These are phyloP conservation scores for Xylaria palmicola DNA, from an alignment of 495 filamentous ascomycete species.

Conservation along the genomic window DNA sequence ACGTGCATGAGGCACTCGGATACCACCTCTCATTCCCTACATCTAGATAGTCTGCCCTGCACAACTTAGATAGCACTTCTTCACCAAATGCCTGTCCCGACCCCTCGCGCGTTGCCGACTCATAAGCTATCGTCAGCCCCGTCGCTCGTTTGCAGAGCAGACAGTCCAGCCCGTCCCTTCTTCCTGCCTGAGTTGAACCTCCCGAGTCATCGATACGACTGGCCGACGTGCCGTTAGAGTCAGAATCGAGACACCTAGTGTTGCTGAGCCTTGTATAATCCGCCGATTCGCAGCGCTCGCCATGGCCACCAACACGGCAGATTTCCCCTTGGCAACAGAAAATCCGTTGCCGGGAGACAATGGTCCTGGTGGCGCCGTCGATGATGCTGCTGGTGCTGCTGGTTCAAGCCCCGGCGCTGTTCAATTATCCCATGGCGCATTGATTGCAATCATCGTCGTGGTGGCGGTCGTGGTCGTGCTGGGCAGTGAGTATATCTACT, in stretches of 20 bases:
- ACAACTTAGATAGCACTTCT: too few species aligned
- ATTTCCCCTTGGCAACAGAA: conserved; percentile 42
- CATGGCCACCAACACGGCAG: conserved; percentile 22
- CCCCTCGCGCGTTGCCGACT: neutral
- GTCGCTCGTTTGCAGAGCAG: conserved; percentile 13
- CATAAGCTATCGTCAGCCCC: conserved; percentile 1
- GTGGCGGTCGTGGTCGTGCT: conserved; percentile 55
- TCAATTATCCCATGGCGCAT: conserved; percentile 54
- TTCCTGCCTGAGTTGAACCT: neutral
- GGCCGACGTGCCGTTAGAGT: neutral
- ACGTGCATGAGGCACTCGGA: conserved; percentile 20
- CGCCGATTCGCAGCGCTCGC: conserved; percentile 5
- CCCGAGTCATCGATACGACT: neutral
- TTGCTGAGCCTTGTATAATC: too few species aligned
- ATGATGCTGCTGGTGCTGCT: conserved; percentile 53
- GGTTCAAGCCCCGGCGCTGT: conserved; percentile 51
- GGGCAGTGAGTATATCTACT: conserved; percentile 48
- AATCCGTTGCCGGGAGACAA: conserved; percentile 27
- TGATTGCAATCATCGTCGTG: conserved; percentile 63
- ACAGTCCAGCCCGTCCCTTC: conserved; percentile 6
- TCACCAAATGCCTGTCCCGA: neutral
- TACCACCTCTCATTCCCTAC: conserved; percentile 7
- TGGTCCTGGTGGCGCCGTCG: conserved; percentile 29
- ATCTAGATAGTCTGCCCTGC: neutral
- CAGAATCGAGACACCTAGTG: neutral